Conservation (phyloP, 805 yeast species). For the Starmerella sirachaensis region DNA sequence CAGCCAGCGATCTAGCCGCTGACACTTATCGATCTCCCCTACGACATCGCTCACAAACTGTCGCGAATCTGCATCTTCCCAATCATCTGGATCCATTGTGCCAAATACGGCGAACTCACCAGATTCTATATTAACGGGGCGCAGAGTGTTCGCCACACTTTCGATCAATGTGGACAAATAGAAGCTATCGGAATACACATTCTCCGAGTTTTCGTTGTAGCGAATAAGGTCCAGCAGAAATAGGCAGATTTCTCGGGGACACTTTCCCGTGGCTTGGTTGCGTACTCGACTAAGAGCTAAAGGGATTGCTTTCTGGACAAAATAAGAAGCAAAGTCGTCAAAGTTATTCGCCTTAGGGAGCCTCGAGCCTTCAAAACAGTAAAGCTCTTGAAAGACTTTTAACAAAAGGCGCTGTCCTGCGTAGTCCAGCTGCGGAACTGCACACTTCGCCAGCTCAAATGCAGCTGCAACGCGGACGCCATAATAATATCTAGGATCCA, state of each 20-base stretch:
- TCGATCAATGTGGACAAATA: constrained; percentile 50
- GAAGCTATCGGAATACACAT: constrained; percentile 59
- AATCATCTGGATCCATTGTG: constrained; percentile 12
- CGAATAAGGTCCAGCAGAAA: constrained; percentile 60
- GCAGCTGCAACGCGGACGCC: constrained; percentile 88
- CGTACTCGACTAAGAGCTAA: constrained; percentile 46
- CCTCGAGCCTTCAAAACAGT: constrained; percentile 51
- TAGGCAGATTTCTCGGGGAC: constrained; percentile 47
- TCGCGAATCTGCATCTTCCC: constrained; percentile 12
- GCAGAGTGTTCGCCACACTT: constrained; percentile 37
- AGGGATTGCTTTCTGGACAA: constrained; percentile 60
- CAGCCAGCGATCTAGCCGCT: constrained; percentile 74
- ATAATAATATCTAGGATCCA: constrained; percentile 77
- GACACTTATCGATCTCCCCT: constrained; percentile 59
- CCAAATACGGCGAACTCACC: constrained; percentile 12
- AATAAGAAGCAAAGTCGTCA: constrained; percentile 52
- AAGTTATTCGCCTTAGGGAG: constrained; percentile 79
- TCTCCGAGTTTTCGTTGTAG: constrained; percentile 76
- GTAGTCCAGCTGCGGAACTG: constrained; percentile 48
- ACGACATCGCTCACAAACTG: constrained; percentile 38
- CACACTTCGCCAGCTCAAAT: constrained; percentile 54
- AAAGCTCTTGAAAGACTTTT: constrained; percentile 54
- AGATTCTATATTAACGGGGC: constrained; percentile 15
- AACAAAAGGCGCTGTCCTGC: constrained; percentile 64
- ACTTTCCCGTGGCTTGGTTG: constrained; percentile 45